Evolutionary conservation across 129 eudicot genomes (phyloP).

Genomic region (Centrapalus pauciflorus): DNA sequence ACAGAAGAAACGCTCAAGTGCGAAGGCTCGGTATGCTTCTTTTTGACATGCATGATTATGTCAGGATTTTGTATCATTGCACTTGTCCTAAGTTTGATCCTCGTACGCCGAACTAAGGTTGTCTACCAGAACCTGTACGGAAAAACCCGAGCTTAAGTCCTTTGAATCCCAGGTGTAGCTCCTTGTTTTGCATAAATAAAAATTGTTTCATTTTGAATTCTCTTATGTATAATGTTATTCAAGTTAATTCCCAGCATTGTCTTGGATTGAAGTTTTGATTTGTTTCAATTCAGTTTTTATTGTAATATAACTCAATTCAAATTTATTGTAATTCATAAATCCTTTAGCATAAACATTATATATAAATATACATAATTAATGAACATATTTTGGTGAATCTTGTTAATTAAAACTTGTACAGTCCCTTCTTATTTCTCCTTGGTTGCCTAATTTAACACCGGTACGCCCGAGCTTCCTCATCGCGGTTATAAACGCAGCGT

Average conservation of each 20-base stretch:
- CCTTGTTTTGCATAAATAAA: neutral
- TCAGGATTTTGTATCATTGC: constrained; percentile 81
- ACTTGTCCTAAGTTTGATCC: constrained; percentile 64
- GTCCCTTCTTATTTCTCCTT: constrained; percentile 66
- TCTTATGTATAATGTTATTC: constrained; percentile 18
- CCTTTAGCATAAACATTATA: too few relatives aligned
- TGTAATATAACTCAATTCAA: neutral
- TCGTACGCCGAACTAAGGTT: constrained; percentile 70
- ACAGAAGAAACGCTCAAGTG: constrained; percentile 67
- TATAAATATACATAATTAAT: too few relatives aligned
- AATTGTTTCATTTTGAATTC: constrained; percentile 9
- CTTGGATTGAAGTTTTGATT: constrained; percentile 18
- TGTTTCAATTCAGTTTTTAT: neutral
- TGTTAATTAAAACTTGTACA: constrained; percentile 58
- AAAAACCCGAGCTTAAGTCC: constrained; percentile 39
- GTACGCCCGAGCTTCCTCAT: constrained; percentile 73
- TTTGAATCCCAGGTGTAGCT: neutral
- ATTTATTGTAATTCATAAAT: constrained; percentile 18
- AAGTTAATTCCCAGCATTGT: constrained; percentile 4
- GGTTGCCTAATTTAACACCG: constrained; percentile 59
- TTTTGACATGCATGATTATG: constrained; percentile 70
- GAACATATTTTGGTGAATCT: neutral
- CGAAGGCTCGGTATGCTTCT: constrained; percentile 78
- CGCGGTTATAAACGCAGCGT: constrained; percentile 54
- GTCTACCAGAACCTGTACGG: constrained; percentile 84